Evolutionary conservation across 352 stramenopile species (phyloP).

Genomic region (Phytopythium ostracodes): DNA sequence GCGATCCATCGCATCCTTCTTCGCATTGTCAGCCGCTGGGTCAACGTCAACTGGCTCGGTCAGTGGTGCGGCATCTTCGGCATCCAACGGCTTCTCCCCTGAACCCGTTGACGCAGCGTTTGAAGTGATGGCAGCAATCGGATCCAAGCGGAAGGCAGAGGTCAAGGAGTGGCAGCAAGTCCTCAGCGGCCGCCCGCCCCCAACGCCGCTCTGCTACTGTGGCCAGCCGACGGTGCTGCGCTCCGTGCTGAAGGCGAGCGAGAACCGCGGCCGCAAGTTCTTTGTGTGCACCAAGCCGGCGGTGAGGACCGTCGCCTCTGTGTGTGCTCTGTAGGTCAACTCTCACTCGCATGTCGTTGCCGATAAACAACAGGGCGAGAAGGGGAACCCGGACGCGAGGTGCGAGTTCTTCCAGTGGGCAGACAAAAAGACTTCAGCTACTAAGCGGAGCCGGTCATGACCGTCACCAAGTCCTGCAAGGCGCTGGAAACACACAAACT

Average conservation of each 20-base stretch:
- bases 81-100: neutral
- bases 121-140: conserved; percentile 12
- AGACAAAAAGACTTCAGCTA: conserved; percentile 28
- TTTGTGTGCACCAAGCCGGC: conserved; percentile 82
- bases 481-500: conserved; percentile 2
- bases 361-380: conserved; percentile 49
- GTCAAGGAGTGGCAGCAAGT: conserved; percentile 60
- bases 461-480: neutral
- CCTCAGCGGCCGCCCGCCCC: conserved; percentile 50
- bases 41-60: neutral
- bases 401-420: conserved; percentile 89
- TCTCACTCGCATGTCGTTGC: neutral
- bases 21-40: conserved; percentile 18
- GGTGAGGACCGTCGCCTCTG: conserved; percentile 20
- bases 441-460: conserved; percentile 14
- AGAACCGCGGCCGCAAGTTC: conserved; percentile 84
- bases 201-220: conserved; percentile 65
- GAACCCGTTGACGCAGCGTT: neutral
- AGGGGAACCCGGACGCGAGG: conserved; percentile 62
- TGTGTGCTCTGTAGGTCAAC: neutral
- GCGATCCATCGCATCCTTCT: conserved; percentile 53
- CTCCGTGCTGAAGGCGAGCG: conserved; percentile 71
- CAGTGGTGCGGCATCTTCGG: neutral
- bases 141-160: conserved; percentile 28
- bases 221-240: conserved; percentile 65